These are phyloP conservation scores for Tothia fuscella DNA, from an alignment of 2,329 filamentous ascomycete species.

Conservation along the genomic window DNA sequence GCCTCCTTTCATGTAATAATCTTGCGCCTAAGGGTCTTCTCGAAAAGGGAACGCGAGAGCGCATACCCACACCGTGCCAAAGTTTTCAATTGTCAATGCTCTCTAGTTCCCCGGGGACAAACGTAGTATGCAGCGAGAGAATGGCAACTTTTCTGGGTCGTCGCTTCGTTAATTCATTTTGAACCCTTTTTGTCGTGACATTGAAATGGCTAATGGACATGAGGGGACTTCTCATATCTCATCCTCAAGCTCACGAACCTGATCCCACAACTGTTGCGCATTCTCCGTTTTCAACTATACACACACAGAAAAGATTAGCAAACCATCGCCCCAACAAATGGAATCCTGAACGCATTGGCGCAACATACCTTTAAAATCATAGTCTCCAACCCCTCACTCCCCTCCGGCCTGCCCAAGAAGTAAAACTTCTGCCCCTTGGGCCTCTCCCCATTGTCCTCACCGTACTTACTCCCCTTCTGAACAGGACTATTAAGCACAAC, in stretches of 20 bases:
- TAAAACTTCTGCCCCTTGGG: not conserved
- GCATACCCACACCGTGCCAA: too few species aligned
- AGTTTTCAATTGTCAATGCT: too few species aligned
- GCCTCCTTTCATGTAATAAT: too few species aligned
- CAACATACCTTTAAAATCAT: not conserved
- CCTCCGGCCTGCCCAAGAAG: not conserved
- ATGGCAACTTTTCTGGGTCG: too few species aligned
- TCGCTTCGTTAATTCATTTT: too few species aligned
- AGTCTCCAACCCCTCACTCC: not conserved
- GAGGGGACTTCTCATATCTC: too few species aligned
- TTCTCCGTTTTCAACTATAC: not conserved
- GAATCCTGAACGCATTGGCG: not conserved
- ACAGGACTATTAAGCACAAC: conserved; percentile 79
- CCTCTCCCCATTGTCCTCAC: not conserved
- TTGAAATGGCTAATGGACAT: too few species aligned
- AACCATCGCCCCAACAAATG: not conserved
- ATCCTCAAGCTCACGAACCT: not conserved
- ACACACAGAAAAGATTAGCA: not conserved
- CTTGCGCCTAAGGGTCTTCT: too few species aligned
- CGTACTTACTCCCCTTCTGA: conserved; percentile 25
- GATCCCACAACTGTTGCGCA: not conserved
- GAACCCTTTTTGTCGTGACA: too few species aligned
- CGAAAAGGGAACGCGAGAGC: too few species aligned
- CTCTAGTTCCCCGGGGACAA: too few species aligned
- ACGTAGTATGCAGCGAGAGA: too few species aligned